These are phyloP conservation scores for Colletotrichum sp. DNA, from an alignment of 2,329 filamentous ascomycete species.

Conservation along the genomic window DNA sequence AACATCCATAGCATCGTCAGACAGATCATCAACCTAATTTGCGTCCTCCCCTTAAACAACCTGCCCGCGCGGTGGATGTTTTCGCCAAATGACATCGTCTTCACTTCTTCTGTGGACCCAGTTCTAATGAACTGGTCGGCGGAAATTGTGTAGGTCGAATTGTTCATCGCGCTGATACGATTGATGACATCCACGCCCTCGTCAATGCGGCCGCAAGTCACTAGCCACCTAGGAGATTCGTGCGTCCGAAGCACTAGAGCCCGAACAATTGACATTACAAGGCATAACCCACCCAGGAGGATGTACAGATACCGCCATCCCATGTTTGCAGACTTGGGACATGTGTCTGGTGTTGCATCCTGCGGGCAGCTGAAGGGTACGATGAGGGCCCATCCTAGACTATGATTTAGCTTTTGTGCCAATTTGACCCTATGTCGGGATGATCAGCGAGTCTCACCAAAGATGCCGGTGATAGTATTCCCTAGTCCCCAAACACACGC, in stretches of 20 bases:
- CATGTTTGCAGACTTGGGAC: neutral
- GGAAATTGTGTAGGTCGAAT: neutral
- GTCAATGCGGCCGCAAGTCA: neutral
- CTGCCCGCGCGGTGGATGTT: neutral
- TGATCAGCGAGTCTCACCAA: neutral
- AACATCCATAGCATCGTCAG: neutral
- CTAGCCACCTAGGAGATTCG: neutral
- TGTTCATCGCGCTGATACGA: neutral
- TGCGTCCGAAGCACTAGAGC: neutral
- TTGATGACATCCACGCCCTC: neutral
- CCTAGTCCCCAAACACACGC: neutral
- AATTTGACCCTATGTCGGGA: neutral
- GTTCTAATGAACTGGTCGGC: neutral
- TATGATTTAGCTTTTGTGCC: neutral
- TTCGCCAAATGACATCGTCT: neutral
- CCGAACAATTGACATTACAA: neutral
- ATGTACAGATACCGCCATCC: neutral
- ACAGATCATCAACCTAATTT: neutral
- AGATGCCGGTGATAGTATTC: neutral
- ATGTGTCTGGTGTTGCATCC: neutral
- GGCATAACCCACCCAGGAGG: fast-evolving
- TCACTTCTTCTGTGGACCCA: neutral
- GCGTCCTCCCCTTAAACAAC: neutral
- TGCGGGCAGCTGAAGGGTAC: neutral
- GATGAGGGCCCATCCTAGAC: neutral